Evolutionary conservation across 192 early-diverging fungal species (phyloP), one percentile per base, ranked within the genome.

Genomic region (Kickxella alabastrina): DNA sequence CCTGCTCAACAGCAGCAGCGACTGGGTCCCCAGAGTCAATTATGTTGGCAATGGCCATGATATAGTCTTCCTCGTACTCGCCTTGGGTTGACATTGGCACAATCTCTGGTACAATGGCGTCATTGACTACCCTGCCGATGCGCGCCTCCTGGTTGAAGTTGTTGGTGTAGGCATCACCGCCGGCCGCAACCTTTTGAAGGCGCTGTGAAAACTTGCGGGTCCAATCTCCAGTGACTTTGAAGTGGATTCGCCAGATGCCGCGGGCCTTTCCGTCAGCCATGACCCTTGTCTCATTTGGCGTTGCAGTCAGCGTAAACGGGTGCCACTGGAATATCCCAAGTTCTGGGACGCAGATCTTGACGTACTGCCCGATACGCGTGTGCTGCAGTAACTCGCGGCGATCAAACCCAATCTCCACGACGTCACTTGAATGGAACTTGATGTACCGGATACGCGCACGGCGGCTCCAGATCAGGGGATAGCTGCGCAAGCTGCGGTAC

Each of bases 321-420:
- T 92, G 89, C 86, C 83, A 92, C 52, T 92, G 82, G 77, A 85
- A 79, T 5, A 75, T 65, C 3, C 86, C 84, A 10, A 90, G 79
- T 53, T 85, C 80, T 7, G 90, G 90, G 25, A 84, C 80, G 65
- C 79, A 81, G 40, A 92, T 62, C 43, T 86, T 89, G 50, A 92
- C 74, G 56, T 88, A 92, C 62, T 92, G 88, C 13, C 88, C 88
- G 25, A 65, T 48, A 10, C 51, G 49, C 15, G 90, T 84, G 37
- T 59, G 52, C 50, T 68, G 65, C 52, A 65, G 24, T 46, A 75
- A 45, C 52, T 80, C 65, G 18, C 75, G 72, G 32, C 82, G 82
- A 43, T 85, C 80, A 57, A 82, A 83, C 28, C 80, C 85, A 23
- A 90, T 77, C 70, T 92, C 88, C 9, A 88, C 80, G 29, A 85